Evolutionary conservation across 805 yeast species (phyloP).

Genomic region (Monosporozyma yasuniensis): DNA sequence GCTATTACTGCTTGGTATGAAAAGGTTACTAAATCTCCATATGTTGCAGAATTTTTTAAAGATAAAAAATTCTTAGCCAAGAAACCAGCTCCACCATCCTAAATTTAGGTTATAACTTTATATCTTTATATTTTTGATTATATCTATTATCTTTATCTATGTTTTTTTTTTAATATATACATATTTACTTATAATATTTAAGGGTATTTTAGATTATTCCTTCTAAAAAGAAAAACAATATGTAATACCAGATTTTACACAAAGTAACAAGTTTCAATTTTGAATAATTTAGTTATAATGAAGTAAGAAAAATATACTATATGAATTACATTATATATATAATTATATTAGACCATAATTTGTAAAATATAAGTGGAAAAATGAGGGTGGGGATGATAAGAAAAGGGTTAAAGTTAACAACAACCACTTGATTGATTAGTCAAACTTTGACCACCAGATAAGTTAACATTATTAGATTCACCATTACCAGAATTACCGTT

Average conservation of each 20-base stretch:
- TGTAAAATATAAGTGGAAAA: neutral
- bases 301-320: neutral
- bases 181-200: no score
- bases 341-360: neutral
- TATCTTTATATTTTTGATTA: no score
- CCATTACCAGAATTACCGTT: constrained; percentile 18
- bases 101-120: neutral
- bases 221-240: no score
- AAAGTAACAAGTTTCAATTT: no score
- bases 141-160: no score
- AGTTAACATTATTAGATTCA: constrained; percentile 59
- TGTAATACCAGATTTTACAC: no score
- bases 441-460: constrained; percentile 66
- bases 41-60: constrained; percentile 1
- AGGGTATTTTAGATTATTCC: no score
- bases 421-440: constrained; percentile 38
- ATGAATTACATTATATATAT: neutral
- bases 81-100: neutral
- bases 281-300: neutral
- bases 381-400: neutral
- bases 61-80: neutral
- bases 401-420: constrained; percentile 31
- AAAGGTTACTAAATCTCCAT: constrained; percentile 1
- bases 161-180: no score
- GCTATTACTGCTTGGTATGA: constrained; percentile 29